Conservation (phyloP, 1,284 basidiomycete genomes). For the Papiliotrema terrestris region DNA sequence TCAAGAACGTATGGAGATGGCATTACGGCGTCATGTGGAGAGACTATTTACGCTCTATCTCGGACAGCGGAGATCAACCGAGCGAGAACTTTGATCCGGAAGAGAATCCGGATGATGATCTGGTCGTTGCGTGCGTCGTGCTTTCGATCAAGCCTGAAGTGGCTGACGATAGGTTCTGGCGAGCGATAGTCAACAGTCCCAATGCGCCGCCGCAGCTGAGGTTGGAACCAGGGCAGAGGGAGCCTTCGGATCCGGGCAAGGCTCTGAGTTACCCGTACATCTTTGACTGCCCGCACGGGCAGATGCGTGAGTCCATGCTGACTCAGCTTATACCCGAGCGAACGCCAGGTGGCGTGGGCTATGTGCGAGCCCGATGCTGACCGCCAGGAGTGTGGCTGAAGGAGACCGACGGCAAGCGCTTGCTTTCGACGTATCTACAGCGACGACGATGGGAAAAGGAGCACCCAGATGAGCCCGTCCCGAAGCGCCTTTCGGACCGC, state of each 20-base stretch:
- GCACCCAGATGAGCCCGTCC: background rate
- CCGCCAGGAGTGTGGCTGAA: background rate
- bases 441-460: background rate
- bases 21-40: constrained; percentile 3
- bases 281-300: background rate
- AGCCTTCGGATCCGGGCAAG: background rate
- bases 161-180: no score
- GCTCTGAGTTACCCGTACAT: background rate
- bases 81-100: no score
- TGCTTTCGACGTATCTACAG: background rate
- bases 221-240: background rate
- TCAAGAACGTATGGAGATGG: background rate
- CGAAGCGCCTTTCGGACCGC: background rate
- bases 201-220: background rate
- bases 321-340: no score
- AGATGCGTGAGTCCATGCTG: background rate
- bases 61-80: no score
- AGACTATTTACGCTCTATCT: no score
- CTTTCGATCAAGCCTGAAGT: no score
- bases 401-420: background rate
- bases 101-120: no score
- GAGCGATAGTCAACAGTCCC: no score
- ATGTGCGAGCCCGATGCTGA: background rate
- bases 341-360: background rate
- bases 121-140: no score